Evolutionary conservation across 352 stramenopile genomes (phyloP), one percentile per base, ranked within the genome.

Genomic region (Globisporangium yorkense): DNA sequence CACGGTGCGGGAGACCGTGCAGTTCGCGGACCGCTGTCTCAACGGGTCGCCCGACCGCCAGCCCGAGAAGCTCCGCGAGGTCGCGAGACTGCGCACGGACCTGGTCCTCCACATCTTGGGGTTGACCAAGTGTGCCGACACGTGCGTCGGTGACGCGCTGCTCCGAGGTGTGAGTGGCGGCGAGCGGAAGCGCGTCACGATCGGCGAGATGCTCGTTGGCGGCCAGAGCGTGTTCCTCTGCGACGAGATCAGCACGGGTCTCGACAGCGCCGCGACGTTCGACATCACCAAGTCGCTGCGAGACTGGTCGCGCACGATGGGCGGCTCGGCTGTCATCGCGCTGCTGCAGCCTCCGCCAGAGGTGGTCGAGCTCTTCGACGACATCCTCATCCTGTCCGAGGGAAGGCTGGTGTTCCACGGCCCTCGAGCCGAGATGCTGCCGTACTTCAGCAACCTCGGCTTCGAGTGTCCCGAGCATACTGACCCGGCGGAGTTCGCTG

Each of bases 1-100:
- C 21, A 98, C 91, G 6, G 94, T 98, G 3, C 70, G 88, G 33
- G 94, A 98, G 66, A 98, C 95, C 15, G 84, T 98, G 62, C 71
- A 90, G 54, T 98, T 98, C 72, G 87, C 94, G 15, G 96, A 96
- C 63, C 79, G 93, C 54, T 97, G 87, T 61, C 71, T 89, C 24
- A 92, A 83, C 41, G 69, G 70, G 0, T 10, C 10, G 4, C 63
- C 58, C 5, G 53, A 47, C 0, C 3, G 9, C 15, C 41, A 47
- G 70, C 51, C 84, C 47, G 44, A 84, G 47, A 70, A 90, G 61
- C 48, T 92, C 7, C 70, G 77, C 24, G 56, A 75, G 27, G 76
- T 75, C 27, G 70, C 70, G 39, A 44, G 82, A 9, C 70, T 93
- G 10, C 70, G 70, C 20, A 78, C 70, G 0, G 70, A 88, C 50